Percentiles rank a stretch among this genome's conserved stretches.
Evolutionary conservation across 2,329 filamentous ascomycete species (phyloP).

Genomic region (Phialemoniopsis sp.): DNA sequence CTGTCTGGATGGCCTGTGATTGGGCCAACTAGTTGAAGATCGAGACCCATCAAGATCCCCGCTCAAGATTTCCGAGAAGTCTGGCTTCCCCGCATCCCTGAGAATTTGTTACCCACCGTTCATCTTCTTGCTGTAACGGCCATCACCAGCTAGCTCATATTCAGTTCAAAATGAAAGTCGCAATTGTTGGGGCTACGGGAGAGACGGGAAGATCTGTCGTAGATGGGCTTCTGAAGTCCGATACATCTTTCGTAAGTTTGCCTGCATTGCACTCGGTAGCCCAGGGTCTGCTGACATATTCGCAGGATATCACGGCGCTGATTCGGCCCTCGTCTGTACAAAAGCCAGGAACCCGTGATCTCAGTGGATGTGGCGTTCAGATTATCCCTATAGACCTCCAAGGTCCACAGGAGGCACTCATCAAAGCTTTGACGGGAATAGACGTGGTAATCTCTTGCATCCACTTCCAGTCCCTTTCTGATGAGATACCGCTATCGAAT

Average conservation of each 20-base stretch:
- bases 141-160: too few relatives aligned
- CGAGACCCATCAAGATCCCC: too few relatives aligned
- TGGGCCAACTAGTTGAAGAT: too few relatives aligned
- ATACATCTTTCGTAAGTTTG: conserved; percentile 1
- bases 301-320: conserved; percentile 6
- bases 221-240: conserved; percentile 14
- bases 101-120: too few relatives aligned
- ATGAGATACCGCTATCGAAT: conserved; percentile 16
- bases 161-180: conserved; percentile 17
- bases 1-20: too few relatives aligned
- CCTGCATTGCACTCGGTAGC: too few relatives aligned
- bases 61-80: too few relatives aligned
- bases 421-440: conserved; percentile 14
- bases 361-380: conserved; percentile 2
- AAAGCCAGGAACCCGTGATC: neutral
- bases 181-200: conserved; percentile 35
- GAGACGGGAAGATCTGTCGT: conserved; percentile 33
- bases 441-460: conserved; percentile 20
- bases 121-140: too few relatives aligned
- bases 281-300: neutral
- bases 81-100: too few relatives aligned
- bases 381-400: conserved; percentile 1
- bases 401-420: conserved; percentile 10
- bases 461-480: conserved; percentile 13
- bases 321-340: conserved; percentile 1